phyloP scores from a whole-genome alignment of 2,329 filamentous ascomycete genomes.

The Phyllosticta citrichinensis region DNA sequence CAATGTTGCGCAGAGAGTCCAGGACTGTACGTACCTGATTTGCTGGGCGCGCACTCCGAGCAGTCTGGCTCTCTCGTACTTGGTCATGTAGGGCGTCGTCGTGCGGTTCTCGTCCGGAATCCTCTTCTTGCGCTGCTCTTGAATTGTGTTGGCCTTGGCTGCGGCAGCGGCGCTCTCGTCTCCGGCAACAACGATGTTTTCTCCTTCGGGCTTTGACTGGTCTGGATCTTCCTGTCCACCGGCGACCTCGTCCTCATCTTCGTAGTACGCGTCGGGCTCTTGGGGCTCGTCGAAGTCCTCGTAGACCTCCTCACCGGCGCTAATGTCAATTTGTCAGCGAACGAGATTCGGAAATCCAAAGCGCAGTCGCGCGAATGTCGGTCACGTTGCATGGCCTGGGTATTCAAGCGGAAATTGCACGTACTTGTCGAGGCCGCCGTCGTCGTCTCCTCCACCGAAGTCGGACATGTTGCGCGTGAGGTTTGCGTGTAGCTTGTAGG shows the following conservation, averaged over 20 bases:
- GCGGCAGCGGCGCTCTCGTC: constrained; percentile 39
- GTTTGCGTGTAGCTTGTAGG: neutral
- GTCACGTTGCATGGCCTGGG: neutral
- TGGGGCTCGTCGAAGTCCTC: constrained; percentile 43
- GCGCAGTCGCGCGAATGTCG: neutral
- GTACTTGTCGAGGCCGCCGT: constrained; percentile 20
- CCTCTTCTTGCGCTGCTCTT: constrained; percentile 64
- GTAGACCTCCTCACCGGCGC: constrained; percentile 8
- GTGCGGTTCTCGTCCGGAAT: constrained; percentile 79
- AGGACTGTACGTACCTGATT: constrained; percentile 60
- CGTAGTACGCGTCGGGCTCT: constrained; percentile 55
- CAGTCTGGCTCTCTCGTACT: constrained; percentile 92
- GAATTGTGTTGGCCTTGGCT: constrained; percentile 42
- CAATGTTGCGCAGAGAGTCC: neutral
- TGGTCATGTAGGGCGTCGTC: constrained; percentile 98
- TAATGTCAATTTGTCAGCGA: neutral
- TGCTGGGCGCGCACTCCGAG: constrained; percentile 87
- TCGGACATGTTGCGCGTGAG: constrained; percentile 30
- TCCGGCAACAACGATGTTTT: constrained; percentile 37
- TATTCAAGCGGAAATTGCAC: neutral
- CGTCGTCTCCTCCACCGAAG: constrained; percentile 33
- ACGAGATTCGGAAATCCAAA: neutral
- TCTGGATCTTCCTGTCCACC: constrained; percentile 26
- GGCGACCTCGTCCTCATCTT: constrained; percentile 48
- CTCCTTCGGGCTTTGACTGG: constrained; percentile 6